Percentiles rank a stretch among this genome's conserved stretches.
phyloP scores from a whole-genome alignment of 768 basidiomycete species.

The Fomitopsis pulvina region DNA sequence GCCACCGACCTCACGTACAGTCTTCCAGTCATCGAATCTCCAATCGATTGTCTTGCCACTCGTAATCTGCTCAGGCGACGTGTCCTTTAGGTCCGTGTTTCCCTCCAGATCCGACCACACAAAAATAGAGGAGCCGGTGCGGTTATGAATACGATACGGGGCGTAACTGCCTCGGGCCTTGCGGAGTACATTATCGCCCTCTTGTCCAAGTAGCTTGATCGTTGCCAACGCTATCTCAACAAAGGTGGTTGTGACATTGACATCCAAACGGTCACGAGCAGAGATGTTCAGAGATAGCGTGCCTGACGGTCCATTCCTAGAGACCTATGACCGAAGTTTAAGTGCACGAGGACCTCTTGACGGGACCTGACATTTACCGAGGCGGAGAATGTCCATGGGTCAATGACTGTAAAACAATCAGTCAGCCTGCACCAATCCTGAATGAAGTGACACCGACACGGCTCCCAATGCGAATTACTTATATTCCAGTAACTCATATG shows the following conservation, averaged over 20 bases:
- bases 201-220: slow-evolving; percentile 65
- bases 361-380: slow-evolving; percentile 33
- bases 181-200: slow-evolving; percentile 64
- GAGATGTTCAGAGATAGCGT: slow-evolving; percentile 55
- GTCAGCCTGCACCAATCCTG: background rate
- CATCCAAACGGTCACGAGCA: slow-evolving; percentile 79
- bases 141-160: slow-evolving; percentile 88
- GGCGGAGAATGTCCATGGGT: slow-evolving; percentile 89
- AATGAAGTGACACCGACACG: slow-evolving; percentile 41
- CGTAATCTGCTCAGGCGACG: slow-evolving; percentile 51
- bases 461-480: slow-evolving; percentile 98
- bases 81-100: slow-evolving; percentile 36
- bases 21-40: slow-evolving; percentile 96
- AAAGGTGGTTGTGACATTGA: slow-evolving; percentile 89
- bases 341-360: background rate
- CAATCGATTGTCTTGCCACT: slow-evolving; percentile 82
- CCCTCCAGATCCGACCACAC: slow-evolving; percentile 82
- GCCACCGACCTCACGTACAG: slow-evolving; percentile 74
- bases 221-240: slow-evolving; percentile 78
- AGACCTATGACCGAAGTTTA: slow-evolving; percentile 34
- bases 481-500: slow-evolving; percentile 96
- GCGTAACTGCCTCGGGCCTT: slow-evolving; percentile 84
- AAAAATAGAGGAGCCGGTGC: slow-evolving; percentile 79
- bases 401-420: slow-evolving; percentile 55
- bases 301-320: slow-evolving; percentile 41